Evolutionary conservation across 2,329 filamentous ascomycete species (phyloP).

Genomic region (Tolypocladium ovalisporum): DNA sequence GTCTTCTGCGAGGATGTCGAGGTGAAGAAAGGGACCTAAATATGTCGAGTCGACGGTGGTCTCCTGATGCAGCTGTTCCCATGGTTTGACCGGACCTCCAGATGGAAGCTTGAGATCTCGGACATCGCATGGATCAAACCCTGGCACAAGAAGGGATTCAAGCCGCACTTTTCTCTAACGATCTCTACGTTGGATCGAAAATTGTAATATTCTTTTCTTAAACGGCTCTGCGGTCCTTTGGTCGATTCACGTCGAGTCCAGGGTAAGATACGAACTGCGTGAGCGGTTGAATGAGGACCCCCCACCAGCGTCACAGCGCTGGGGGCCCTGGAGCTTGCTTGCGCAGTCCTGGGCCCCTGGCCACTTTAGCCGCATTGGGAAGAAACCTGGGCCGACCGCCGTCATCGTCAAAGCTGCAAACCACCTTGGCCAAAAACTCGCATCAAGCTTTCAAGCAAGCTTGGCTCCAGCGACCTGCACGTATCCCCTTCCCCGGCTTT

Average conservation of each 20-base stretch:
- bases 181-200: too few relatives aligned
- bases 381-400: not conserved
- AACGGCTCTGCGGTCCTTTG: too few relatives aligned
- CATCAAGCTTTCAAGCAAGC: not conserved
- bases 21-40: not conserved
- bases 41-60: not conserved
- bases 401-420: not conserved
- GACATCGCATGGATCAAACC: not conserved
- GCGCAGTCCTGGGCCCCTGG: not conserved
- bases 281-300: too few relatives aligned
- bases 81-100: not conserved
- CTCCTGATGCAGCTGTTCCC: not conserved
- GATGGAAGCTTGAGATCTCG: not conserved
- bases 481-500: not conserved
- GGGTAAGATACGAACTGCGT: too few relatives aligned
- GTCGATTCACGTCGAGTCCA: too few relatives aligned
- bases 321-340: not conserved
- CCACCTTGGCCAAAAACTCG: not conserved
- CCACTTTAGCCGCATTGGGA: not conserved
- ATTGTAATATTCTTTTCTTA: too few relatives aligned
- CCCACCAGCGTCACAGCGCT: not conserved
- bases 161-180: too few relatives aligned
- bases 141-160: too few relatives aligned
- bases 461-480: not conserved
- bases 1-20: constrained; percentile 4